A percentile compares a stretch with the other conserved stretches of the same genome.
Conservation (phyloP, 2,329 filamentous ascomycete genomes). For the Ploettnerulaceae sp. region DNA sequence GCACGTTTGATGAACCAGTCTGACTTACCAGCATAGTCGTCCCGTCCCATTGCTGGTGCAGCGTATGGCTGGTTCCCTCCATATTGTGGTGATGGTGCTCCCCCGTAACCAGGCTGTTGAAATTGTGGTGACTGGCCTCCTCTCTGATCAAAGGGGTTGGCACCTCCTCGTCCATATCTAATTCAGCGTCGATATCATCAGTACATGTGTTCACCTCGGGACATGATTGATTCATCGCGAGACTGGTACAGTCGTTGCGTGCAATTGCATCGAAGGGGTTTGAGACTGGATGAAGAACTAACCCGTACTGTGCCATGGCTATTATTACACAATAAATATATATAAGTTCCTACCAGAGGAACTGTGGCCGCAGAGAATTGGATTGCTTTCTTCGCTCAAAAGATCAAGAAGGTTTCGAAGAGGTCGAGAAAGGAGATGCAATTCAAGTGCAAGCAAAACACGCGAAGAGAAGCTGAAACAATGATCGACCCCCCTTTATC, state of each 20-base stretch:
- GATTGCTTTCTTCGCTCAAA: too few relatives aligned
- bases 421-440: constrained; percentile 6
- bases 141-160: constrained; percentile 57
- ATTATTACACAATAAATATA: constrained; percentile 27
- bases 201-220: constrained; percentile 3
- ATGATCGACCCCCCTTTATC: constrained; percentile 18
- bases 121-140: constrained; percentile 33
- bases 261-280: background rate
- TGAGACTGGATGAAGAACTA: constrained; percentile 19
- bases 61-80: constrained; percentile 35
- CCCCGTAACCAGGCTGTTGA: constrained; percentile 15
- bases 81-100: constrained; percentile 19
- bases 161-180: constrained; percentile 50
- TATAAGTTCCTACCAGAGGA: constrained; percentile 28
- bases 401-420: too few relatives aligned
- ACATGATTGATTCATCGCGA: background rate
- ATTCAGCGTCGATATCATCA: constrained; percentile 11
- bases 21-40: constrained; percentile 37
- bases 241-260: constrained; percentile 1
- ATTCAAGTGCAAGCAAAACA: constrained; percentile 18
- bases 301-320: constrained; percentile 33
- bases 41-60: constrained; percentile 37
- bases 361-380: too few relatives aligned
- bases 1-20: background rate
- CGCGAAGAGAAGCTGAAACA: constrained; percentile 19